Percentiles rank a stretch among this genome's conserved stretches.
phyloP scores from a whole-genome alignment of 352 stramenopile species.

The Thalassiosira allenii region DNA sequence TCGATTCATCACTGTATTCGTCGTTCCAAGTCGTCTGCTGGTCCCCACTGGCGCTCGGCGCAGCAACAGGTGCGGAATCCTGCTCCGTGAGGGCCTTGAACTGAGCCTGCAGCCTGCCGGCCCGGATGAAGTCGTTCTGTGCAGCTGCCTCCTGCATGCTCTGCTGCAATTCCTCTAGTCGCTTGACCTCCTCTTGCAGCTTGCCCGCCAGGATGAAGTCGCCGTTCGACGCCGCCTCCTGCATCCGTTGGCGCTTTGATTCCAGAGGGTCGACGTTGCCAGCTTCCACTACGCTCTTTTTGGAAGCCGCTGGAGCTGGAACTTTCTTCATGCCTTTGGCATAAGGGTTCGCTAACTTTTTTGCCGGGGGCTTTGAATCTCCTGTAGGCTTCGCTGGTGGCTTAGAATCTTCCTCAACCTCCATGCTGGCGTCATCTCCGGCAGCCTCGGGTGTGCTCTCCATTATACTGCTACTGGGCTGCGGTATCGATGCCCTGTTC shows the following conservation, averaged over 20 bases:
- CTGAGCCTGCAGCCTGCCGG: conserved; percentile 27
- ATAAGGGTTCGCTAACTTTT: too few relatives aligned
- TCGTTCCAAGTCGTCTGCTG: conserved; percentile 12
- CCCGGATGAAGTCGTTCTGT: conserved; percentile 31
- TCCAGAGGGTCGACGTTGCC: background rate
- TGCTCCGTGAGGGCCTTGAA: conserved; percentile 21
- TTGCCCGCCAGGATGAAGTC: conserved; percentile 30
- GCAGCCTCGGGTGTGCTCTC: background rate
- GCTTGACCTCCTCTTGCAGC: conserved; percentile 26
- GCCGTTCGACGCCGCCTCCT: conserved; percentile 19
- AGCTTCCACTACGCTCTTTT: background rate
- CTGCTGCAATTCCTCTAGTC: conserved; percentile 19
- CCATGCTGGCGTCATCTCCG: background rate
- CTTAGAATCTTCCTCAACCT: conserved; percentile 16
- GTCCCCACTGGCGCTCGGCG: background rate
- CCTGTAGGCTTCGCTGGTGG: background rate
- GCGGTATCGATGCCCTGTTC: conserved; percentile 4
- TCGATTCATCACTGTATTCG: too few relatives aligned
- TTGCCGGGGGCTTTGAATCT: background rate
- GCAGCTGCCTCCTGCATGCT: conserved; percentile 34
- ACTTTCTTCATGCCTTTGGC: too few relatives aligned
- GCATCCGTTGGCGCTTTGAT: conserved; percentile 34
- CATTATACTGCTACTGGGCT: background rate
- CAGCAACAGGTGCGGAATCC: background rate
- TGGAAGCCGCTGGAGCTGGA: too few relatives aligned